Conservation (phyloP, 768 basidiomycete species). For the Dacryopinax spathularia region DNA sequence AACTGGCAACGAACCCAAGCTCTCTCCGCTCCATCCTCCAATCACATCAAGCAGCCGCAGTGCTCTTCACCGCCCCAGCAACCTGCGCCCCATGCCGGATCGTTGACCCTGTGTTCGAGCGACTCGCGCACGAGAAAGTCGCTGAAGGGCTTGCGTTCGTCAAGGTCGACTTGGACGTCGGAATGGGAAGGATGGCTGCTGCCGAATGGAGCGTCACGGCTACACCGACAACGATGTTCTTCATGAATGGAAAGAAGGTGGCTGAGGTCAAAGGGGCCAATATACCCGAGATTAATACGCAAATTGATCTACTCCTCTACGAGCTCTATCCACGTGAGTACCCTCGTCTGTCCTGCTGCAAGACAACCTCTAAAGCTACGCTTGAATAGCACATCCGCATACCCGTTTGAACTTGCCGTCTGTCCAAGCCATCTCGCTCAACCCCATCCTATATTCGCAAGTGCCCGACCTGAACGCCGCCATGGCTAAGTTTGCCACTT, state of each 20-base stretch:
- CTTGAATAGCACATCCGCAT: slow-evolving; percentile 57
- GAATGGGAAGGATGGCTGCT: slow-evolving; percentile 47
- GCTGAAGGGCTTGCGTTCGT: slow-evolving; percentile 54
- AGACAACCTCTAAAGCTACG: background rate
- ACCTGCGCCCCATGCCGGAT: slow-evolving; percentile 66
- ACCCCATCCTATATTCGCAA: slow-evolving; percentile 63
- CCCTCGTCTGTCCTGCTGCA: background rate
- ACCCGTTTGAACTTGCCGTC: slow-evolving; percentile 42
- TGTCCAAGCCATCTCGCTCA: slow-evolving; percentile 47
- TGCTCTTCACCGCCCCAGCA: slow-evolving; percentile 62
- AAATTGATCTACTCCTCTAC: slow-evolving; percentile 59
- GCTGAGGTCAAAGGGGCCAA: slow-evolving; percentile 59
- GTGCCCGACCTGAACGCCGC: slow-evolving; percentile 55
- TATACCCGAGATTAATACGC: slow-evolving; percentile 50
- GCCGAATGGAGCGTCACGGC: slow-evolving; percentile 49
- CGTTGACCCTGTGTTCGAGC: slow-evolving; percentile 73
- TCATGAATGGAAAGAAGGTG: slow-evolving; percentile 61
- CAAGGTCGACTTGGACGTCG: slow-evolving; percentile 68
- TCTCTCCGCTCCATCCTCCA: slow-evolving; percentile 53
- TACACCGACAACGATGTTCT: slow-evolving; percentile 86
- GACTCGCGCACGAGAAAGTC: slow-evolving; percentile 50
- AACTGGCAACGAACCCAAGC: slow-evolving; percentile 57
- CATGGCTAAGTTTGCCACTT: slow-evolving; percentile 42
- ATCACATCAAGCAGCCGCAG: slow-evolving; percentile 56
- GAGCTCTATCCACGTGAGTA: slow-evolving; percentile 67